Conservation (phyloP, 2,329 filamentous ascomycete genomes). For the Exophiala calicioides region DNA sequence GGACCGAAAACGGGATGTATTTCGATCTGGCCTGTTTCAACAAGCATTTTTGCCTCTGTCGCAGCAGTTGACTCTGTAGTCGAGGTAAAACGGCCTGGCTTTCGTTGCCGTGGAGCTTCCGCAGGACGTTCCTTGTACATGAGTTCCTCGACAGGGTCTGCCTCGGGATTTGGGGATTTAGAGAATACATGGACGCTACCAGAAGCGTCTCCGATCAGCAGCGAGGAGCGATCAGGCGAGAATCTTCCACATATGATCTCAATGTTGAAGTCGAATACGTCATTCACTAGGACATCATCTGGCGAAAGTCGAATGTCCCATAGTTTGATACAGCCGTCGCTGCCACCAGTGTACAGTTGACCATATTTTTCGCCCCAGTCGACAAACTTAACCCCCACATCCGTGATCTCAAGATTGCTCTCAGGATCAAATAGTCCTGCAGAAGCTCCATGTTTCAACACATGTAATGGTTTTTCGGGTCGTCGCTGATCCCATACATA, state of each 20-base stretch:
- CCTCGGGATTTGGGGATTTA: too few species aligned
- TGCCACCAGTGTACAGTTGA: conserved; percentile 60
- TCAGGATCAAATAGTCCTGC: conserved; percentile 48
- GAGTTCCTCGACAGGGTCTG: too few species aligned
- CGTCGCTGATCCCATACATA: conserved; percentile 63
- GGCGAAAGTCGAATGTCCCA: conserved; percentile 59
- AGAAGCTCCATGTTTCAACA: conserved; percentile 53
- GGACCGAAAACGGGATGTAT: too few species aligned
- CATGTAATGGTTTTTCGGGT: conserved; percentile 49
- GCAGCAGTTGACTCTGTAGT: too few species aligned
- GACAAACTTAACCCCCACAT: conserved; percentile 60
- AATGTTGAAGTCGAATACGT: conserved; percentile 51
- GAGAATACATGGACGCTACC: conserved; percentile 57
- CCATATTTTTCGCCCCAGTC: conserved; percentile 57
- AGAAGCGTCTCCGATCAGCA: conserved; percentile 60
- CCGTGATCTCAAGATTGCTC: conserved; percentile 50
- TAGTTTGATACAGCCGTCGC: conserved; percentile 60
- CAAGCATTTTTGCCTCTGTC: too few species aligned
- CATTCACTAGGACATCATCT: conserved; percentile 54
- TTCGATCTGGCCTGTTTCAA: too few species aligned
- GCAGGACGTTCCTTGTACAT: too few species aligned
- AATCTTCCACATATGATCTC: conserved; percentile 62
- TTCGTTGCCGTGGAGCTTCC: too few species aligned
- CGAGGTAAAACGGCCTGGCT: too few species aligned
- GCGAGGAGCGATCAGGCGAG: conserved; percentile 55